Percentiles rank a stretch among this genome's conserved stretches.
phyloP scores from a whole-genome alignment of 2,329 filamentous ascomycete genomes.

The Aspergillus vadensis region DNA sequence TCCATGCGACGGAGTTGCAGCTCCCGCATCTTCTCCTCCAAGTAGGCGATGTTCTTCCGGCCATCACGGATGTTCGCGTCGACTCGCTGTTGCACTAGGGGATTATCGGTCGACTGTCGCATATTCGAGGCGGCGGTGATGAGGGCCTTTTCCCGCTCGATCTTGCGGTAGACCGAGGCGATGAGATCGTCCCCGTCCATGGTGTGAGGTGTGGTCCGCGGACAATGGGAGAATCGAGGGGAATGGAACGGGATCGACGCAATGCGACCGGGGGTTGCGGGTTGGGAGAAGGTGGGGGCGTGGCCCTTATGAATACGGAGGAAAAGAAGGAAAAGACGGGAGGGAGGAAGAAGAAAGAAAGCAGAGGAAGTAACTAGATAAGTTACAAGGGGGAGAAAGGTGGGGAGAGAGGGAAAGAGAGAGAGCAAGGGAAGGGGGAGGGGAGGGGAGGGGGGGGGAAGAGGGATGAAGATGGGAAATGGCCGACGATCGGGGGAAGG shows the following conservation, averaged over 20 bases:
- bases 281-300: too few relatives aligned
- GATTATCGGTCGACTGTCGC: conserved; percentile 94
- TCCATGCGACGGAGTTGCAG: conserved; percentile 71
- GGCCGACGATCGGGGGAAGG: conserved; percentile 12
- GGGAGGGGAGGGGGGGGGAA: conserved; percentile 3
- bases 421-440: background rate
- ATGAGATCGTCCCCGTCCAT: conserved; percentile 65
- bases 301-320: too few relatives aligned
- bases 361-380: conserved; percentile 2
- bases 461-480: conserved; percentile 7
- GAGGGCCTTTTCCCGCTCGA: conserved; percentile 93
- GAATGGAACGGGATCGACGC: conserved; percentile 20
- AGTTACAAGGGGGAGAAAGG: background rate
- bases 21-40: conserved; percentile 88
- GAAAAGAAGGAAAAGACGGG: conserved; percentile 1
- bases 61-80: conserved; percentile 94
- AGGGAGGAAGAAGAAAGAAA: background rate
- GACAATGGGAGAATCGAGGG: conserved; percentile 9
- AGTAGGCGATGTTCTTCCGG: conserved; percentile 89
- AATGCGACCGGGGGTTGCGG: conserved; percentile 1
- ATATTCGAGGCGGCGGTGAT: conserved; percentile 93
- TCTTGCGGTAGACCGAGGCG: conserved; percentile 90
- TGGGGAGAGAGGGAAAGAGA: conserved; percentile 3
- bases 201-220: conserved; percentile 33
- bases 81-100: conserved; percentile 82